Conservation (phyloP, 2,329 filamentous ascomycete species). For the Fusarium circinatum region DNA sequence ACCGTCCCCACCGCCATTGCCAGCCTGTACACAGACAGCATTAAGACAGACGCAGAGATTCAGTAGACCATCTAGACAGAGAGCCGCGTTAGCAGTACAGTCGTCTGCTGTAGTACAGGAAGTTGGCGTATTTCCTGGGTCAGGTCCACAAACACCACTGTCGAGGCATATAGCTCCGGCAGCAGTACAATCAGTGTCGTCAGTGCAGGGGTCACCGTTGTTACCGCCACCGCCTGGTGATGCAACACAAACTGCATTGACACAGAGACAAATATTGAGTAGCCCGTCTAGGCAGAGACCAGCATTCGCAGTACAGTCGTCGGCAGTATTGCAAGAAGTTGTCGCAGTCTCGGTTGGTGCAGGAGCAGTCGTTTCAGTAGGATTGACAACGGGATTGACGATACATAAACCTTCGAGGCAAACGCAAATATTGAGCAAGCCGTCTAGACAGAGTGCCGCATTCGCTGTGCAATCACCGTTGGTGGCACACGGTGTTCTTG, state of each 20-base stretch:
- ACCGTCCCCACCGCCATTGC: neutral
- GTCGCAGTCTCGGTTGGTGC: neutral
- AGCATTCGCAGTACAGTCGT: neutral
- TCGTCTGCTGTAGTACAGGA: neutral
- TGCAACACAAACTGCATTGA: neutral
- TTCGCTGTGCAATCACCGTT: neutral
- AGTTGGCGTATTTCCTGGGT: neutral
- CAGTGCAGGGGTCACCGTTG: neutral
- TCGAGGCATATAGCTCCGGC: neutral
- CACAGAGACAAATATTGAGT: neutral
- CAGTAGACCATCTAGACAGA: rapidly evolving
- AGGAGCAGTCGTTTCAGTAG: neutral
- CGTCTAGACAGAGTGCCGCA: neutral
- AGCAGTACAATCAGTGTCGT: neutral
- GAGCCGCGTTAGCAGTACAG: neutral
- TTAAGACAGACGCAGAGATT: neutral
- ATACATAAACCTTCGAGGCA: neutral
- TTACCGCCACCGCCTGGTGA: neutral
- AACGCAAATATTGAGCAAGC: neutral
- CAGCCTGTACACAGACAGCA: neutral
- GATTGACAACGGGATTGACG: neutral
- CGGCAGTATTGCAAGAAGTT: neutral
- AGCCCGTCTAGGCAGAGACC: neutral
- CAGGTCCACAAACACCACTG: neutral
- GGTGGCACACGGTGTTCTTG: neutral